A percentile compares a stretch with the other conserved stretches of the same genome.
Evolutionary conservation across 306 rosid genomes (phyloP).

Genomic region (apple (Malus domestica)): ASM211411v1 NC_041791.1:27029501-27030000

Average conservation of each 20-base stretch:
- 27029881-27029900: not conserved
- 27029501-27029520: slow-evolving; percentile 42
- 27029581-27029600: slow-evolving; percentile 33
- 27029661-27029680: not conserved
- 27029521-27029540: slow-evolving; percentile 47
- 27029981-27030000: too few species aligned
- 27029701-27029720: not conserved
- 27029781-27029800: slow-evolving; percentile 2
- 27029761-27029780: not conserved
- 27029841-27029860: not conserved
- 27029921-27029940: too few species aligned
- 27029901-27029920: not conserved
- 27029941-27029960: too few species aligned
- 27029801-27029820: slow-evolving; percentile 7
- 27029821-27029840: not conserved
- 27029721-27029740: not conserved
- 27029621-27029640: slow-evolving; percentile 28
- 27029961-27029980: too few species aligned
- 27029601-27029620: slow-evolving; percentile 36
- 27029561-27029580: slow-evolving; percentile 23
- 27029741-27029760: not conserved
- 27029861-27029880: not conserved
- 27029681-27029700: not conserved
- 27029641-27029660: not conserved
- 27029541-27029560: slow-evolving; percentile 32